These are phyloP conservation scores for Suillus lakei DNA, from an alignment of 768 basidiomycete genomes.

Conservation along the genomic window DNA sequence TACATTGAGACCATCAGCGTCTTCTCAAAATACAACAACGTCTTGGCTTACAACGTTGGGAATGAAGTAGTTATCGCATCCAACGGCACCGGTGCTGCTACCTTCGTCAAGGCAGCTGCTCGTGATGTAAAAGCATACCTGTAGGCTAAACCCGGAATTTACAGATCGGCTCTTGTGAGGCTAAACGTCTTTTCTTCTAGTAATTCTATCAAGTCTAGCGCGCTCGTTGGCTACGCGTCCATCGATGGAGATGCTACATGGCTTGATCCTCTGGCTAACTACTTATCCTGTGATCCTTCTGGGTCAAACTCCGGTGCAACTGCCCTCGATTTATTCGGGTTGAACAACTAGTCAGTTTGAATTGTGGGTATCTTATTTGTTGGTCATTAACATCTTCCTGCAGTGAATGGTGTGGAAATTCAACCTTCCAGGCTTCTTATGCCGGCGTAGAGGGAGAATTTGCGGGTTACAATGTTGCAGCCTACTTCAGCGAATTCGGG, in stretches of 20 bases:
- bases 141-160: slow-evolving; percentile 42
- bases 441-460: slow-evolving; percentile 57
- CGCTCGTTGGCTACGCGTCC: slow-evolving; percentile 84
- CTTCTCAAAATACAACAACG: slow-evolving; percentile 87
- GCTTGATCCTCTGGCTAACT: slow-evolving; percentile 73
- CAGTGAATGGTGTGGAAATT: slow-evolving; percentile 85
- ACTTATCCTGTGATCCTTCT: slow-evolving; percentile 75
- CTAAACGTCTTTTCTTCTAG: slow-evolving; percentile 36
- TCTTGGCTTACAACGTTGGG: slow-evolving; percentile 88
- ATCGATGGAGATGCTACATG: slow-evolving; percentile 74
- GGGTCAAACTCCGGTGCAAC: slow-evolving; percentile 56
- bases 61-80: slow-evolving; percentile 73
- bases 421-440: slow-evolving; percentile 61
- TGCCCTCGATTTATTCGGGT: slow-evolving; percentile 83
- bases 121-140: slow-evolving; percentile 88
- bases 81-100: slow-evolving; percentile 63
- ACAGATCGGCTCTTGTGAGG: neutral
- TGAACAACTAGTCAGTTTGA: slow-evolving; percentile 80
- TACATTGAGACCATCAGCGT: slow-evolving; percentile 79
- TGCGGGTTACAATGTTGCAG: slow-evolving; percentile 71
- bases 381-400: slow-evolving; percentile 19
- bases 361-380: neutral
- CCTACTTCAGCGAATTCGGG: slow-evolving; percentile 92
- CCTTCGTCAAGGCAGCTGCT: slow-evolving; percentile 91
- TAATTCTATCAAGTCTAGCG: slow-evolving; percentile 62